Base-by-base conservation (phyloP, 192 early-diverging fungal species). In the Dimargaris verticillata region DNA sequence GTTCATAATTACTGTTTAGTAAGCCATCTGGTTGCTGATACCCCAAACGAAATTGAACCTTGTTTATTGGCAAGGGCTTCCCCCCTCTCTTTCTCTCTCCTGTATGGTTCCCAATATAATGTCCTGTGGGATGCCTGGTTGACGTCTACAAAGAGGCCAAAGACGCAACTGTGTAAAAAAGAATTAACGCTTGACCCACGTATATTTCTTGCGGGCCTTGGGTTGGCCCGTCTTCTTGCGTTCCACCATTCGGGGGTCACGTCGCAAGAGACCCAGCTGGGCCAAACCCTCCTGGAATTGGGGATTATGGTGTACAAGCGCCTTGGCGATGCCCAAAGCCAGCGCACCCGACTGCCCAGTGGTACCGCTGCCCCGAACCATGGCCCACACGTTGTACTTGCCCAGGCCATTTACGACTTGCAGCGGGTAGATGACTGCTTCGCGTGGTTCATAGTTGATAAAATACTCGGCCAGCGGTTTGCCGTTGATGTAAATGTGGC, bases 191-290 rank as follows among this genome's bases (percentile, higher is more conserved):
- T 80, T 80, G 64, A 80, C 79, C 79, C 91, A 93, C 20, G 87
- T 87, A 72, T 87, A 87, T 74, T 83, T 86, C 71, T 88, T 88
- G 65, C 93, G 81, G n/a, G 92, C 89, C 77, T 88, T 89, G 26
- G 85, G 85, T 69, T 92, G 89, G 59, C 90, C 90, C 41, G 91
- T 88, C 87, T 97, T 97, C 73, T 97, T 97, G 62, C 92, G 81
- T 71, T 97, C 93, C 24, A 94, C 92, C 60, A 80, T 80, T 64
- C 88, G 78, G n/a, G 73, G 68, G 74, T 87, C 83, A 26, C 80
- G 69, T 9, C 66, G 67, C 44, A 88, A 70, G 38, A 79, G 72
- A 0, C 83, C 76, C 70, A 85, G 77, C 51, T 70, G 70, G 41
- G 75, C 64, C 12, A 93, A 68, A 14, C 64, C 66, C 4, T 70